Evolutionary conservation across 805 yeast genomes (phyloP).

Genomic region (Alloascoidea africana): DNA sequence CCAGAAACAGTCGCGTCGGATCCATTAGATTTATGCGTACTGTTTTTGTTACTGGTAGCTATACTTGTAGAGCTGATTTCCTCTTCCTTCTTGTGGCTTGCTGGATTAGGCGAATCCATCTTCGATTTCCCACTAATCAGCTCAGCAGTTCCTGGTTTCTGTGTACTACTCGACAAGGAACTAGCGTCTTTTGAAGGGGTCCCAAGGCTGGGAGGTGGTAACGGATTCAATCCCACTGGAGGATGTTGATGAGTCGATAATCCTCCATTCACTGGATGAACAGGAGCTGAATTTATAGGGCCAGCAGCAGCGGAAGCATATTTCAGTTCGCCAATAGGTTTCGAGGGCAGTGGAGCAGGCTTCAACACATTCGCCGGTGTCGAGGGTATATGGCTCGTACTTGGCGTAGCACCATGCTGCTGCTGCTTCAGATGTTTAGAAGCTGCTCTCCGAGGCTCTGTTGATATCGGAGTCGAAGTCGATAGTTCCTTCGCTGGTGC

Average conservation of each 20-base stretch:
- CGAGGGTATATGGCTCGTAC: slow-evolving; percentile 5
- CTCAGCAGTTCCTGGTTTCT: background rate
- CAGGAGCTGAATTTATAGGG: background rate
- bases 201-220: slow-evolving; percentile 6
- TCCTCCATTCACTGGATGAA: slow-evolving; percentile 10
- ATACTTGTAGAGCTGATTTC: background rate
- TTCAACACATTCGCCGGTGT: slow-evolving; percentile 18
- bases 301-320: slow-evolving; percentile 39
- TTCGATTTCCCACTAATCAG: too few species aligned
- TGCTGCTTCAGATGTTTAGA: too few species aligned
- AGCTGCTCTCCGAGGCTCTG: slow-evolving; percentile 13
- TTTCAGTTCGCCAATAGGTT: slow-evolving; percentile 36
- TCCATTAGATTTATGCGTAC: slow-evolving; percentile 2
- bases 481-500: slow-evolving; percentile 8
- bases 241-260: slow-evolving; percentile 3
- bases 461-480: slow-evolving; percentile 14
- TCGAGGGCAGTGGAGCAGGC: slow-evolving; percentile 40
- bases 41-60: slow-evolving; percentile 1
- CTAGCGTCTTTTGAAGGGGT: slow-evolving; percentile 2
- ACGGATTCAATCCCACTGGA: slow-evolving; percentile 5
- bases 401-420: slow-evolving; percentile 4
- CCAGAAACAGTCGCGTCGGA: slow-evolving; percentile 6
- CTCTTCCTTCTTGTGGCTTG: too few species aligned
- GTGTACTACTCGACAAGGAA: too few species aligned
- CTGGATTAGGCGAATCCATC: too few species aligned